Conservation (phyloP, 2,329 filamentous ascomycete genomes). For the Bipolaris oryzae region DNA sequence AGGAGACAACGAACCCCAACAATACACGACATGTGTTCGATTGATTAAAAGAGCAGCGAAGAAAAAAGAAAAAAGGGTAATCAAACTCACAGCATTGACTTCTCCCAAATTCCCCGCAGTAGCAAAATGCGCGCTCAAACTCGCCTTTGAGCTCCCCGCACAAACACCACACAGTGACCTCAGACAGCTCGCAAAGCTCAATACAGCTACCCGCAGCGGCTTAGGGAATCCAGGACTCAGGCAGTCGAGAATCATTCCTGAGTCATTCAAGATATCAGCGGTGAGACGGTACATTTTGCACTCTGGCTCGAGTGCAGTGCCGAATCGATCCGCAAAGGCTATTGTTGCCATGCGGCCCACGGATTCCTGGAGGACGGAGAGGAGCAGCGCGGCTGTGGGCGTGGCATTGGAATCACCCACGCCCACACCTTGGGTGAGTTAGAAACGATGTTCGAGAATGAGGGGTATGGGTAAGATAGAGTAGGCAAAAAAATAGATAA, state of each 20-base stretch:
- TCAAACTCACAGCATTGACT: constrained; percentile 73
- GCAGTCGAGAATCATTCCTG: constrained; percentile 83
- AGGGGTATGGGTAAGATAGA: background rate
- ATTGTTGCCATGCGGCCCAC: constrained; percentile 85
- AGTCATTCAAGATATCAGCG: constrained; percentile 87
- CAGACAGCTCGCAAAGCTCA: constrained; percentile 64
- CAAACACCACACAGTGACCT: constrained; percentile 84
- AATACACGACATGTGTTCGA: background rate
- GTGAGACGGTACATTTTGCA: constrained; percentile 88
- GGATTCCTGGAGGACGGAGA: constrained; percentile 82
- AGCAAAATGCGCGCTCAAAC: constrained; percentile 90
- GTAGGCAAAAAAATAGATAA: background rate
- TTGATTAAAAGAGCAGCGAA: background rate
- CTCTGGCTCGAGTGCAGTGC: constrained; percentile 83
- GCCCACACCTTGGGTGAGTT: constrained; percentile 66
- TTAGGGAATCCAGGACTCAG: constrained; percentile 75
- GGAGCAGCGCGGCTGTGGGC: constrained; percentile 78
- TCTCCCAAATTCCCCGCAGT: constrained; percentile 85
- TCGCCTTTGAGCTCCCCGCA: constrained; percentile 87
- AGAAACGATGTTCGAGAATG: background rate
- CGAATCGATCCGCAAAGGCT: constrained; percentile 80
- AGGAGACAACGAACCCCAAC: background rate
- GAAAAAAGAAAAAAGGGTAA: background rate
- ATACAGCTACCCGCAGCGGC: constrained; percentile 59
- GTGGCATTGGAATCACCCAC: constrained; percentile 81